Conservation (phyloP, 23 red algal genomes). For the Gracilaria caudata region DNA sequence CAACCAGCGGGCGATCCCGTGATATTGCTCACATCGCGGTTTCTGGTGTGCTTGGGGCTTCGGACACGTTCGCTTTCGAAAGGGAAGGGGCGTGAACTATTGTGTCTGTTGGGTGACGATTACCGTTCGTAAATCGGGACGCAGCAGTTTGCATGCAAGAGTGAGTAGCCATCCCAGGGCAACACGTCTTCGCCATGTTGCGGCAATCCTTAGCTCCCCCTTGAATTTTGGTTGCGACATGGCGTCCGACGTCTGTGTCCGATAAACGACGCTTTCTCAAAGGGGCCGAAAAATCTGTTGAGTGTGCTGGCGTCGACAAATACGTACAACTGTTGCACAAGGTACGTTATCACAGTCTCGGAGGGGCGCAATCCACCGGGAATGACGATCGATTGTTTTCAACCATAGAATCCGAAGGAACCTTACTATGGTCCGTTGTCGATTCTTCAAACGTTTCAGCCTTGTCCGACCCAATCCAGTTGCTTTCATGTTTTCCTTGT, state of each 20-base stretch:
- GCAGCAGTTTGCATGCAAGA: too few species aligned
- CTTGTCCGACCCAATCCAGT: constrained; percentile 14
- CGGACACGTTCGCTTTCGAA: not conserved
- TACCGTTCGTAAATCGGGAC: too few species aligned
- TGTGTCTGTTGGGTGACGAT: too few species aligned
- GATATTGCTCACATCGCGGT: not conserved
- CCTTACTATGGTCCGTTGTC: not conserved
- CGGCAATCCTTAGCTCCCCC: not conserved
- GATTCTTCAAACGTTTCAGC: constrained; percentile 13
- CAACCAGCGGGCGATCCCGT: not conserved
- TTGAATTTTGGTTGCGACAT: not conserved
- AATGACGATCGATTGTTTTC: constrained; percentile 20
- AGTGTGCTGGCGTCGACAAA: too few species aligned
- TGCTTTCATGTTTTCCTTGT: not conserved
- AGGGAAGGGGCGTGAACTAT: not conserved
- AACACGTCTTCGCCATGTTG: not conserved
- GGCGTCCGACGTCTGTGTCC: not conserved
- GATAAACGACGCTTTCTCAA: not conserved
- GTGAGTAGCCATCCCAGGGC: not conserved
- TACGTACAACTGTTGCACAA: not conserved
- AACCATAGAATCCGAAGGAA: constrained; percentile 45
- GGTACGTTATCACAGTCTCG: not conserved
- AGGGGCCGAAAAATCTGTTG: too few species aligned
- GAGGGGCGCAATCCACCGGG: not conserved
- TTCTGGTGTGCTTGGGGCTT: not conserved